Conservation (phyloP, 176 grass and related monocot species). For the Avena sativa region DNA sequence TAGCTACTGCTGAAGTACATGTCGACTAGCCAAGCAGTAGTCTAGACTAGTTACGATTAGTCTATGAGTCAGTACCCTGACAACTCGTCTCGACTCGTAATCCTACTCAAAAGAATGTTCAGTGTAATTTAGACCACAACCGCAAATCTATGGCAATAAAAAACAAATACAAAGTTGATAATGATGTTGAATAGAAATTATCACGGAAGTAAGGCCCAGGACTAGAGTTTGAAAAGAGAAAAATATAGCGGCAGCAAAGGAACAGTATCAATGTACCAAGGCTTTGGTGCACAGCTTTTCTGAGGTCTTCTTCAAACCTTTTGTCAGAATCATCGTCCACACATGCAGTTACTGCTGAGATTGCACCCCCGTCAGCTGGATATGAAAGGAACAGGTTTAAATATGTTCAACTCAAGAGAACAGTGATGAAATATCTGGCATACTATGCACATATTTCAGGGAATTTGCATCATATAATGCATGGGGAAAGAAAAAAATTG, state of each 20-base stretch:
- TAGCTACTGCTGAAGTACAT: too few species aligned
- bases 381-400: constrained; percentile 29
- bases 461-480: constrained; percentile 9
- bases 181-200: constrained; percentile 10
- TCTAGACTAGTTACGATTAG: too few species aligned
- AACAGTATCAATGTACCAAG: constrained; percentile 62
- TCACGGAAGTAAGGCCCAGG: neutral
- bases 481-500: neutral
- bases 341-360: constrained; percentile 47
- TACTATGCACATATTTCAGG: neutral
- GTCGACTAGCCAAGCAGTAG: too few species aligned
- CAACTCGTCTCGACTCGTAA: too few species aligned
- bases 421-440: constrained; percentile 9
- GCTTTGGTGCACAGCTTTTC: constrained; percentile 86
- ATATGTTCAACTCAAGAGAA: constrained; percentile 23
- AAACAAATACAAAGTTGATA: neutral
- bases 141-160: neutral
- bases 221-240: constrained; percentile 22
- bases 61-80: too few species aligned
- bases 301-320: constrained; percentile 87
- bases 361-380: constrained; percentile 60
- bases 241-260: neutral
- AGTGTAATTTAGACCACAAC: neutral
- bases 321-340: constrained; percentile 67
- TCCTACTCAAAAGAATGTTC: neutral